A percentile compares a stretch with the other conserved stretches of the same genome.
phyloP scores from a whole-genome alignment of 495 filamentous ascomycete species.

The Penicillium lagena region DNA sequence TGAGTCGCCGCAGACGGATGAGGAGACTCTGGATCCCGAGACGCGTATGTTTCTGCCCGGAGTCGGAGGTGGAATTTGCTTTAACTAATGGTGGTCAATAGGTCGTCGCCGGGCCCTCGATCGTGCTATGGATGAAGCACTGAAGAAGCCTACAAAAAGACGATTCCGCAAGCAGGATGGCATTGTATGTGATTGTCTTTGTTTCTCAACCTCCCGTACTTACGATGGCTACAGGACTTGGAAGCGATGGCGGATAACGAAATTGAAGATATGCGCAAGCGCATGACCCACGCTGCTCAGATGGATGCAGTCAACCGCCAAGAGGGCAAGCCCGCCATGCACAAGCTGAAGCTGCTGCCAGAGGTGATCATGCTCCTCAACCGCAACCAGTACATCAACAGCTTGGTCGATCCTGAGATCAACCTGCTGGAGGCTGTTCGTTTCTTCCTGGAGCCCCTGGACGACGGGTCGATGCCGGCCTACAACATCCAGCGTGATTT shows the following conservation, averaged over 20 bases:
- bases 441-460: conserved; percentile 94
- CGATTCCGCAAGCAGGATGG: conserved; percentile 75
- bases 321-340: conserved; percentile 69
- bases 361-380: conserved; percentile 85
- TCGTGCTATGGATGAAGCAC: conserved; percentile 75
- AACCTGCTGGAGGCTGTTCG: conserved; percentile 91
- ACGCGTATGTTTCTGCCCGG: conserved; percentile 32
- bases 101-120: conserved; percentile 75
- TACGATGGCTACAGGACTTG: conserved; percentile 57
- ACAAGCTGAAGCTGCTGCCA: conserved; percentile 92
- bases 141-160: conserved; percentile 74
- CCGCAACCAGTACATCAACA: conserved; percentile 72
- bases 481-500: conserved; percentile 97
- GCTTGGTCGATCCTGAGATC: conserved; percentile 86
- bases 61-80: too few relatives aligned
- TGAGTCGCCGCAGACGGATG: conserved; percentile 49
- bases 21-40: conserved; percentile 54
- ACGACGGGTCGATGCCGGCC: conserved; percentile 85
- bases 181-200: conserved; percentile 54
- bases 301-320: conserved; percentile 76
- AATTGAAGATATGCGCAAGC: conserved; percentile 78
- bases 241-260: conserved; percentile 83
- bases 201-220: background rate
- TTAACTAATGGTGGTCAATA: conserved; percentile 12
- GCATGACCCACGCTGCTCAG: conserved; percentile 89